Conservation (phyloP, 2,329 filamentous ascomycete genomes). For the Talaromyces verruculosus region DNA sequence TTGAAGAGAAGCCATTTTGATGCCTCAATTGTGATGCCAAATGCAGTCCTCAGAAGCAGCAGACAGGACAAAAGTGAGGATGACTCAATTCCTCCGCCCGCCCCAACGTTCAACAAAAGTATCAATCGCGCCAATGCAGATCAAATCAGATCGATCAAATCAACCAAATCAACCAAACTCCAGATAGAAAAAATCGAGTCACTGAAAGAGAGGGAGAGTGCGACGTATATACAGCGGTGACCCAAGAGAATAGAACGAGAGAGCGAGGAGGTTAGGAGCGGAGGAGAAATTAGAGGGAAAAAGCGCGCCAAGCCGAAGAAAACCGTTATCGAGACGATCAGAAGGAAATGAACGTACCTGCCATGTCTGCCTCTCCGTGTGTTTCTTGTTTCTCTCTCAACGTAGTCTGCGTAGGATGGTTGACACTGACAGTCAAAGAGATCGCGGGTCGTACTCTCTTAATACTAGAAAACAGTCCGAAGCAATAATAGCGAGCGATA, state of each 20-base stretch:
- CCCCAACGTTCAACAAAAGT: neutral
- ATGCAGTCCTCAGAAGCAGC: neutral
- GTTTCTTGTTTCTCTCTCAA: too few species aligned
- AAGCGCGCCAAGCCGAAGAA: slow-evolving; percentile 2
- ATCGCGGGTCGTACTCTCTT: neutral
- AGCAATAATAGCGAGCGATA: neutral
- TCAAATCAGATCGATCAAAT: neutral
- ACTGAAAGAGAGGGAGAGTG: neutral
- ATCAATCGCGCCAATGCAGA: neutral
- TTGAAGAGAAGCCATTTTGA: neutral
- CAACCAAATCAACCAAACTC: neutral
- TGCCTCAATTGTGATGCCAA: neutral
- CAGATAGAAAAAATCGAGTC: neutral
- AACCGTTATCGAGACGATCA: neutral
- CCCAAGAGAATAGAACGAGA: neutral
- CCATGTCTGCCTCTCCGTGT: neutral
- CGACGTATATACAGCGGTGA: neutral
- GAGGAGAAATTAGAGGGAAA: neutral
- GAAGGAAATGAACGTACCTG: neutral
- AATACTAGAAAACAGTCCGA: neutral
- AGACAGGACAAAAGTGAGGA: neutral
- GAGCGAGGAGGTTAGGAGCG: neutral
- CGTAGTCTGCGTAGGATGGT: neutral
- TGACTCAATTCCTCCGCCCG: neutral
- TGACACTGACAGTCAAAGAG: too few species aligned